Evolutionary conservation across 2,329 filamentous ascomycete species (phyloP).

Genomic region (Pseudogymnoascus sp.): DNA sequence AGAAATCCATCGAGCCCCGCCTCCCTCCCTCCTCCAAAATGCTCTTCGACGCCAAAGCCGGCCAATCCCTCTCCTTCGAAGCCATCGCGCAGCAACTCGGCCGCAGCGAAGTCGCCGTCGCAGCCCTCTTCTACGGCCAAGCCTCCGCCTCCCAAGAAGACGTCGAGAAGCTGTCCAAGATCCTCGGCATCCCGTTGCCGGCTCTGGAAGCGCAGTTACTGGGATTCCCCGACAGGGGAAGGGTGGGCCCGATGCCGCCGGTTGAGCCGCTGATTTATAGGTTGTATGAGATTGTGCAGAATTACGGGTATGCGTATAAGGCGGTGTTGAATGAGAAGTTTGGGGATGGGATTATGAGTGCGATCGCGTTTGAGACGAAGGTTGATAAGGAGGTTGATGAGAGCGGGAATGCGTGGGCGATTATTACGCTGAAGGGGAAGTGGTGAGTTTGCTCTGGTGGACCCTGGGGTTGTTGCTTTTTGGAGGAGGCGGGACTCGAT

Average conservation of each 20-base stretch:
- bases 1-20: conserved; percentile 60
- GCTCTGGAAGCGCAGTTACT: conserved; percentile 55
- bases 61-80: conserved; percentile 70
- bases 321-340: conserved; percentile 94
- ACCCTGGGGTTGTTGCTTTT: neutral
- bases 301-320: conserved; percentile 95
- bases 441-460: conserved; percentile 11
- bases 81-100: conserved; percentile 66
- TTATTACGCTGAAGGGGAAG: conserved; percentile 58
- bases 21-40: conserved; percentile 65
- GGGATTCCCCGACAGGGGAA: conserved; percentile 74
- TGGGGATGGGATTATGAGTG: conserved; percentile 93
- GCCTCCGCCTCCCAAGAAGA: conserved; percentile 67
- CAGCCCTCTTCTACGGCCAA: conserved; percentile 88
- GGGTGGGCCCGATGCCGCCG: conserved; percentile 74
- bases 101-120: conserved; percentile 80
- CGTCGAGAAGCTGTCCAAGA: conserved; percentile 54
- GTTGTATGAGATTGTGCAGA: conserved; percentile 90
- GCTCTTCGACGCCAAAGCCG: conserved; percentile 76
- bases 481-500: neutral
- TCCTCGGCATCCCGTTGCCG: conserved; percentile 54
- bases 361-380: conserved; percentile 82
- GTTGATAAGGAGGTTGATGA: conserved; percentile 91
- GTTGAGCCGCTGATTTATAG: conserved; percentile 84
- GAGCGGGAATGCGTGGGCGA: conserved; percentile 72